phyloP scores from a whole-genome alignment of 176 grass and related monocot species.

The Bromus sterilis region DNA sequence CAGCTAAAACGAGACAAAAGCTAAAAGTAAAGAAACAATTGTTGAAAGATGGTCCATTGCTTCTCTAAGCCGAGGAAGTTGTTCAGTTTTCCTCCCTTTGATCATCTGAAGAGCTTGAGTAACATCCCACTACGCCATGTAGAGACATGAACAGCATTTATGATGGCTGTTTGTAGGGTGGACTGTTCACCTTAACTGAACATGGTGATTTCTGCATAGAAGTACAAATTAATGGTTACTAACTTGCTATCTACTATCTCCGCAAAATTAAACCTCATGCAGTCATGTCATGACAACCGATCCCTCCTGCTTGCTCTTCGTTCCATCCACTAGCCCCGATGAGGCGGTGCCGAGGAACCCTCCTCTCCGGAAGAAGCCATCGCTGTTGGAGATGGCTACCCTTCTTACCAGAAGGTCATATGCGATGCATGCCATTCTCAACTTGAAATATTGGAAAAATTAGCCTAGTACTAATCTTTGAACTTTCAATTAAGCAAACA shows the following conservation, averaged over 20 bases:
- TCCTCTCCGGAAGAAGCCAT: slow-evolving; percentile 28
- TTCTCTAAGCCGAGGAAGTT: no score
- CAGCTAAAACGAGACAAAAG: no score
- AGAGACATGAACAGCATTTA: slow-evolving; percentile 56
- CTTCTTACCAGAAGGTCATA: slow-evolving; percentile 49
- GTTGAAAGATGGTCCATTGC: no score
- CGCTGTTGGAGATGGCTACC: slow-evolving; percentile 27
- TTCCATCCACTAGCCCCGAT: slow-evolving; percentile 19
- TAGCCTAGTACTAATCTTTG: neutral
- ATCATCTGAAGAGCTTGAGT: slow-evolving; percentile 76
- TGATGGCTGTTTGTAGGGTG: slow-evolving; percentile 37
- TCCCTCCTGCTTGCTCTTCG: slow-evolving; percentile 29
- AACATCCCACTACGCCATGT: slow-evolving; percentile 68
- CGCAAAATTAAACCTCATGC: no score
- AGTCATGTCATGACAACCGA: no score
- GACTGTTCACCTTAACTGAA: slow-evolving; percentile 34
- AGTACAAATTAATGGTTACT: neutral
- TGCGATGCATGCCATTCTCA: neutral
- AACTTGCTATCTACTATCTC: neutral
- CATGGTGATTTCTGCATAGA: slow-evolving; percentile 53
- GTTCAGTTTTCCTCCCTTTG: slow-evolving; percentile 45
- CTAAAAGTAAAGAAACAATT: no score
- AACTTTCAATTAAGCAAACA: no score
- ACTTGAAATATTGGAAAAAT: neutral
- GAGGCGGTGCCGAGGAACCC: slow-evolving; percentile 27